These are phyloP conservation scores for Xylaria hypoxylon DNA, from an alignment of 2,329 filamentous ascomycete genomes.

Conservation along the genomic window DNA sequence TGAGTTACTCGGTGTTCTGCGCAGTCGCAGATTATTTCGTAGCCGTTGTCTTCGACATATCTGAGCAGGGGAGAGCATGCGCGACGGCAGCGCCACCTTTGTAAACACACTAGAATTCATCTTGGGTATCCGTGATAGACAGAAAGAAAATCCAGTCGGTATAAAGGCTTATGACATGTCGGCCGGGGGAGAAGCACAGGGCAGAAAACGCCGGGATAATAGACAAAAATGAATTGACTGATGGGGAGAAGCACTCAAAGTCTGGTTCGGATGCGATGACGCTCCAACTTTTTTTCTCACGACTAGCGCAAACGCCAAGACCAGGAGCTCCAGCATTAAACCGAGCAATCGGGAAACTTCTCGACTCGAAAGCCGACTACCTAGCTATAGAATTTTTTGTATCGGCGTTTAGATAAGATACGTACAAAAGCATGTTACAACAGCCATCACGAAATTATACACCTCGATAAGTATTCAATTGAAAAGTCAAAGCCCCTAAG, in stretches of 20 bases:
- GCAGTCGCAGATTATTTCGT: constrained; percentile 55
- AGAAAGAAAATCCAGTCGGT: neutral
- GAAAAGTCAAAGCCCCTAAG: too few relatives aligned
- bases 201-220: neutral
- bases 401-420: constrained; percentile 39
- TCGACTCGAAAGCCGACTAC: constrained; percentile 28
- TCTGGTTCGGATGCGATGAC: constrained; percentile 43
- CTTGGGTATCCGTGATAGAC: constrained; percentile 40
- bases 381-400: neutral
- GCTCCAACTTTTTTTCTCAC: constrained; percentile 49
- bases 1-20: constrained; percentile 42
- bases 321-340: constrained; percentile 28
- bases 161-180: constrained; percentile 16
- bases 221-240: constrained; percentile 16
- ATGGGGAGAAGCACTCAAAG: constrained; percentile 19
- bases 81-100: constrained; percentile 60
- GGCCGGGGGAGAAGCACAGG: neutral
- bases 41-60: constrained; percentile 56
- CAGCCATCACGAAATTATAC: too few relatives aligned
- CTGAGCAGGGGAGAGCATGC: constrained; percentile 59
- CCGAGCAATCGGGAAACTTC: constrained; percentile 48
- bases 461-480: too few relatives aligned
- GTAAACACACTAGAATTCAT: constrained; percentile 63
- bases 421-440: too few relatives aligned
- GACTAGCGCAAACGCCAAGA: constrained; percentile 40